Percentiles rank a stretch among this genome's conserved stretches.
Evolutionary conservation across 805 yeast species (phyloP).

Genomic region (Candida awuae): DNA sequence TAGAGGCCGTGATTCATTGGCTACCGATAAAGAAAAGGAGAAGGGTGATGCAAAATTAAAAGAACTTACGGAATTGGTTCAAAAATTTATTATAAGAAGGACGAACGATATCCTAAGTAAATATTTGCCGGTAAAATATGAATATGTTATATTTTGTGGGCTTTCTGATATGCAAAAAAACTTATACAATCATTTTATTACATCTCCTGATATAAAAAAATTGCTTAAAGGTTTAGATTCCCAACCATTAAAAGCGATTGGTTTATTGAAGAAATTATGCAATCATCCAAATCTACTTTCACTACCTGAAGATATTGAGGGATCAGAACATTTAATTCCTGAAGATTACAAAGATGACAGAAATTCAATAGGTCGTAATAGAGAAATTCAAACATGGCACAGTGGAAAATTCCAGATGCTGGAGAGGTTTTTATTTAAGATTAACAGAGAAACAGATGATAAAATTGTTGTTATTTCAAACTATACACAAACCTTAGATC

Average conservation of each 20-base stretch:
- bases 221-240: slow-evolving; percentile 61
- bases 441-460: slow-evolving; percentile 77
- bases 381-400: slow-evolving; percentile 69
- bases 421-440: slow-evolving; percentile 74
- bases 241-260: slow-evolving; percentile 87
- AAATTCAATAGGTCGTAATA: slow-evolving; percentile 43
- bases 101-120: slow-evolving; percentile 92
- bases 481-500: slow-evolving; percentile 88
- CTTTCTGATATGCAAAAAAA: slow-evolving; percentile 68
- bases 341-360: slow-evolving; percentile 55
- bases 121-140: slow-evolving; percentile 91
- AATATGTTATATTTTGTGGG: slow-evolving; percentile 90
- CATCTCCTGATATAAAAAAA: slow-evolving; percentile 68
- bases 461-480: slow-evolving; percentile 92
- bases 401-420: slow-evolving; percentile 84
- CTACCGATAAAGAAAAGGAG: slow-evolving; percentile 68
- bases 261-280: slow-evolving; percentile 79
- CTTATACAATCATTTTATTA: slow-evolving; percentile 65
- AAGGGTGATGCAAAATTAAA: slow-evolving; percentile 61
- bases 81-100: slow-evolving; percentile 85
- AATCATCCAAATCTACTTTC: slow-evolving; percentile 85
- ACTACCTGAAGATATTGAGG: slow-evolving; percentile 71
- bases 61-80: slow-evolving; percentile 69
- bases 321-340: slow-evolving; percentile 58
- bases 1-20: slow-evolving; percentile 82